Conservation (phyloP, 73 alveolate genomes). For the Diophrys appendiculata region DNA sequence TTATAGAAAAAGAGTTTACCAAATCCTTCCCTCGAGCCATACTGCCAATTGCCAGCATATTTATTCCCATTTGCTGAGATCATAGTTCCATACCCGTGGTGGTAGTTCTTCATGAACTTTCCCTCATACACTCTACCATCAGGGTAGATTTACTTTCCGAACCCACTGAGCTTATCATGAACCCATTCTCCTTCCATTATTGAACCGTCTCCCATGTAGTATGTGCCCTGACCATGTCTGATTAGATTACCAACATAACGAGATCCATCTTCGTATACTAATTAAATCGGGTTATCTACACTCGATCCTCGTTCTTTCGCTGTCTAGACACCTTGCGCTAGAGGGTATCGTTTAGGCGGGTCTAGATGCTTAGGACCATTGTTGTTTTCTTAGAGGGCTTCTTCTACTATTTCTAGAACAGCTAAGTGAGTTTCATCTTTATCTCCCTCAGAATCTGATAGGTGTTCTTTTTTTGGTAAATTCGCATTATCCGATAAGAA, state of each 20-base stretch:
- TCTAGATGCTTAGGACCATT: not conserved
- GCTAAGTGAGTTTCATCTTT: not conserved
- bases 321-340: not conserved
- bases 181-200: conserved; percentile 75
- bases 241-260: conserved; percentile 73
- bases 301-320: not conserved
- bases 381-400: not conserved
- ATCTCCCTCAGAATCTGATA: not conserved
- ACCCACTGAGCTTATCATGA: conserved; percentile 67
- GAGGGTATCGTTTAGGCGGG: not conserved
- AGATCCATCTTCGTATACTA: conserved; percentile 70
- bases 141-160: conserved; percentile 43
- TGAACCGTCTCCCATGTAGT: conserved; percentile 68
- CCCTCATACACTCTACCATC: conserved; percentile 51
- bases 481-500: not conserved
- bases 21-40: conserved; percentile 5
- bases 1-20: not conserved
- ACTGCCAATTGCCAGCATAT: conserved; percentile 4
- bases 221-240: conserved; percentile 80
- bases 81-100: conserved; percentile 58
- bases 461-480: not conserved
- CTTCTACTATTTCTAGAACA: not conserved
- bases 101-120: conserved; percentile 37
- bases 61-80: conserved; percentile 26
- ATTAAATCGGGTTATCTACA: not conserved